Evolutionary conservation across 306 rosid species (phyloP).

Genomic region (Biancaea sappan): DNA sequence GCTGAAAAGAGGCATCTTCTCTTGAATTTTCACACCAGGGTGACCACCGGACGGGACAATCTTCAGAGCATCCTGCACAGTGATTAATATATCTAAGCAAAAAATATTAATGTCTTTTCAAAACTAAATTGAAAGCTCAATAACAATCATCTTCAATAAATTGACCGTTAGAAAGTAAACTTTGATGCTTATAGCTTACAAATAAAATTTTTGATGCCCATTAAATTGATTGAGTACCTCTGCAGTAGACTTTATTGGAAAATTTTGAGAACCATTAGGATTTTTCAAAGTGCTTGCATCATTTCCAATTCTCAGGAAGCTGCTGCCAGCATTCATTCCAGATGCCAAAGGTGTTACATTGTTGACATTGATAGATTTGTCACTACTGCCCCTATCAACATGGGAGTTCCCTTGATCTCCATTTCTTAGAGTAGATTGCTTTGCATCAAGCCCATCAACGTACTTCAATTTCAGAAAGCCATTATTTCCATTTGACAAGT

Average conservation of each 20-base stretch:
- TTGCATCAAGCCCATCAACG: slow-evolving; percentile 37
- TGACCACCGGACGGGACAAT: slow-evolving; percentile 33
- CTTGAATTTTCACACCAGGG: slow-evolving; percentile 32
- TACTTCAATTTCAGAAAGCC: slow-evolving; percentile 38
- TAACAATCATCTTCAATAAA: slow-evolving; percentile 1
- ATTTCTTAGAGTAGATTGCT: slow-evolving; percentile 35
- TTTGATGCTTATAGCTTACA: neutral
- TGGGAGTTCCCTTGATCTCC: slow-evolving; percentile 44
- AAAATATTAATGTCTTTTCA: neutral
- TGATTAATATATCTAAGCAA: neutral
- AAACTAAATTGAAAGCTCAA: neutral
- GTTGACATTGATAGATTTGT: slow-evolving; percentile 36
- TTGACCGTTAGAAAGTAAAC: neutral
- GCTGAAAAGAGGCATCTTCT: slow-evolving; percentile 38
- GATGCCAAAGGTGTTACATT: slow-evolving; percentile 13
- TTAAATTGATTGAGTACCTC: slow-evolving; percentile 34
- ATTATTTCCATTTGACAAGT: slow-evolving; percentile 47
- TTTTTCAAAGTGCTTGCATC: slow-evolving; percentile 29
- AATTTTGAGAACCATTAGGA: slow-evolving; percentile 19
- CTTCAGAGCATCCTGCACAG: slow-evolving; percentile 53
- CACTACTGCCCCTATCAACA: slow-evolving; percentile 42
- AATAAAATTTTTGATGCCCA: neutral
- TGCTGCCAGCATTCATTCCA: slow-evolving; percentile 35
- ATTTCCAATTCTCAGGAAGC: slow-evolving; percentile 33
- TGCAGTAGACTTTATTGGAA: slow-evolving; percentile 25